A percentile compares a stretch with the other conserved stretches of the same genome.
Conservation (phyloP, 768 basidiomycete species). For the Hortiboletus campestris region DNA sequence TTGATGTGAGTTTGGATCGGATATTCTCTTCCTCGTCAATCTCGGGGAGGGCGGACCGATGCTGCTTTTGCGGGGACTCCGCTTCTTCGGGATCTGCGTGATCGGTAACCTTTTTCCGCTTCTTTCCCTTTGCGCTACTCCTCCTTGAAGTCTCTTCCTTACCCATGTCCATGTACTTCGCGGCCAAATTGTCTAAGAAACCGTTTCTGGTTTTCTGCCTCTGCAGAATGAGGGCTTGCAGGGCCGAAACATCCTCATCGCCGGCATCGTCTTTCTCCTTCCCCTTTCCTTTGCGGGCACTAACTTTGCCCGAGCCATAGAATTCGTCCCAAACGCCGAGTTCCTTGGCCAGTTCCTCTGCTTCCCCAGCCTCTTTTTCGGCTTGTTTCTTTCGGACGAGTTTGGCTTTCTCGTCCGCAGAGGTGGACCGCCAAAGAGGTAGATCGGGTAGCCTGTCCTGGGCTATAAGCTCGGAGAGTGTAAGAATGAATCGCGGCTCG, state of each 20-base stretch:
- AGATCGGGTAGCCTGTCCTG: slow-evolving; percentile 55
- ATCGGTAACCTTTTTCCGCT: slow-evolving; percentile 43
- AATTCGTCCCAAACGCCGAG: slow-evolving; percentile 95
- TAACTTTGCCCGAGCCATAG: slow-evolving; percentile 72
- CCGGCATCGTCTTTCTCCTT: slow-evolving; percentile 39
- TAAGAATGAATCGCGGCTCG: slow-evolving; percentile 76
- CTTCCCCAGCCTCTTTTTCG: slow-evolving; percentile 79
- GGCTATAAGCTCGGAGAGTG: slow-evolving; percentile 66
- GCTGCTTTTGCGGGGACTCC: slow-evolving; percentile 51
- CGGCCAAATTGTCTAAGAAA: slow-evolving; percentile 74
- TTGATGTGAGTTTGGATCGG: slow-evolving; percentile 57
- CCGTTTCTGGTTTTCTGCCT: slow-evolving; percentile 65
- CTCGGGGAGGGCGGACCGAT: slow-evolving; percentile 45
- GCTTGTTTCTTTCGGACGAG: slow-evolving; percentile 71
- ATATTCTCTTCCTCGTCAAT: slow-evolving; percentile 65
- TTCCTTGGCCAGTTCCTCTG: slow-evolving; percentile 80
- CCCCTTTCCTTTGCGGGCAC: slow-evolving; percentile 53
- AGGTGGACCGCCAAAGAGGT: slow-evolving; percentile 63
- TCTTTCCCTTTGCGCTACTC: slow-evolving; percentile 49
- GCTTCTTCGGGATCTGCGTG: slow-evolving; percentile 35
- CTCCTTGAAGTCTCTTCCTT: slow-evolving; percentile 31
- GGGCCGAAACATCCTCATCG: slow-evolving; percentile 59
- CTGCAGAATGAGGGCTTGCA: slow-evolving; percentile 82
- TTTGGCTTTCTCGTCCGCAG: slow-evolving; percentile 78
- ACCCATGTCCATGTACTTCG: slow-evolving; percentile 63